Percentiles rank a stretch among this genome's conserved stretches.
Conservation (phyloP, 2,329 filamentous ascomycete species). For the Catunica adiposa region DNA sequence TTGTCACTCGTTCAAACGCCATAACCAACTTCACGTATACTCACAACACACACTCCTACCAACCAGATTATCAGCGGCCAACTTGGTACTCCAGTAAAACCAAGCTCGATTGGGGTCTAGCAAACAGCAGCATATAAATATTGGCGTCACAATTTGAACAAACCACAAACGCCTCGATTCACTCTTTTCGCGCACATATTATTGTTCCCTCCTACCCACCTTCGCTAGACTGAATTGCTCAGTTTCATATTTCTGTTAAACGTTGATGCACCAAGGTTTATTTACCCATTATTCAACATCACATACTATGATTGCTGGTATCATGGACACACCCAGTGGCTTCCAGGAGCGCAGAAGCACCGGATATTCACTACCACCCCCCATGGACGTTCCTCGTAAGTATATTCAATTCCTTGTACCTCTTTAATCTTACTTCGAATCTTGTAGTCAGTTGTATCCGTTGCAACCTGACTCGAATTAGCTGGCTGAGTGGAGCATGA, state of each 20-base stretch:
- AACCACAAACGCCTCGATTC: too few relatives aligned
- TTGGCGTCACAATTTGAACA: too few relatives aligned
- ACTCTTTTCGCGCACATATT: background rate
- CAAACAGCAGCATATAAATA: too few relatives aligned
- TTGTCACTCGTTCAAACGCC: too few relatives aligned
- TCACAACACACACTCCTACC: too few relatives aligned
- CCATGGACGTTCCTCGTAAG: conserved; percentile 19
- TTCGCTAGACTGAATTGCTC: background rate
- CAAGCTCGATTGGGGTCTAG: too few relatives aligned
- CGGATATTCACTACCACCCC: conserved; percentile 17
- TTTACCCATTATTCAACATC: background rate
- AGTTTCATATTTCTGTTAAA: background rate
- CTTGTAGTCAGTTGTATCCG: background rate
- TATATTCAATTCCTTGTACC: conserved; percentile 15
- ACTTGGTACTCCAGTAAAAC: too few relatives aligned
- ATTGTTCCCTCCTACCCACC: background rate
- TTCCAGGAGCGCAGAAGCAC: conserved; percentile 16
- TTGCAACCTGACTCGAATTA: background rate
- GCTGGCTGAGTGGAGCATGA: background rate
- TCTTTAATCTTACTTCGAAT: too few relatives aligned
- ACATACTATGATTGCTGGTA: conserved; percentile 3
- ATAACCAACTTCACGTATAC: too few relatives aligned
- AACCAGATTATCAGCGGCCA: too few relatives aligned
- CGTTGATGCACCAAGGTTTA: background rate
- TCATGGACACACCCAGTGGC: conserved; percentile 1